phyloP scores from a whole-genome alignment of 805 yeast species.

The Wickerhamomyces silvicola region DNA sequence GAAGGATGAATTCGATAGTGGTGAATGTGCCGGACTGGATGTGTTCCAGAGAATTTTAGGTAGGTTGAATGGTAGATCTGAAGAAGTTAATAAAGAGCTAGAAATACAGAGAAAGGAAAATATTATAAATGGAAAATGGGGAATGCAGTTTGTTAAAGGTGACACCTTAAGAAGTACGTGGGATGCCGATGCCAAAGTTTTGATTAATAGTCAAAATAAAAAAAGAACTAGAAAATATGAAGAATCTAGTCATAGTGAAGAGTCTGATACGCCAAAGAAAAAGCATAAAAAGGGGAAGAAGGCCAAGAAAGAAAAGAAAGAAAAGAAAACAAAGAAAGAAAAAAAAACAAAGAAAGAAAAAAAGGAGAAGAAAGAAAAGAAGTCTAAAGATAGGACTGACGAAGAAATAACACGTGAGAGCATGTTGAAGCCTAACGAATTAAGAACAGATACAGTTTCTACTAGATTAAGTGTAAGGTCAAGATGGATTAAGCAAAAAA shows the following conservation, averaged over 20 bases:
- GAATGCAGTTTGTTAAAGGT: constrained; percentile 81
- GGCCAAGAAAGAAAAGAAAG: constrained; percentile 22
- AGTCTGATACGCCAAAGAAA: constrained; percentile 14
- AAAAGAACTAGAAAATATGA: constrained; percentile 26
- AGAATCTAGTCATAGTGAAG: constrained; percentile 21
- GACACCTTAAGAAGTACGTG: constrained; percentile 79
- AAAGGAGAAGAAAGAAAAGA: constrained; percentile 22
- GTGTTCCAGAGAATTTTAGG: constrained; percentile 90
- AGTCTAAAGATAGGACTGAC: constrained; percentile 23
- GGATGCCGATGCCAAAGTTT: constrained; percentile 50
- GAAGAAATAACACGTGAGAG: constrained; percentile 33
- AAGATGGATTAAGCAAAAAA: constrained; percentile 81
- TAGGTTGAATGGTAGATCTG: constrained; percentile 80
- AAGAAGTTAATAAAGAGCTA: constrained; percentile 53
- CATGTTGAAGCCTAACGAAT: constrained; percentile 33
- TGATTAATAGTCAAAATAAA: constrained; percentile 22
- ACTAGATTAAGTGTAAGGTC: constrained; percentile 74
- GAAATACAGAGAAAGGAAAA: constrained; percentile 63
- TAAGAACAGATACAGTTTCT: constrained; percentile 28
- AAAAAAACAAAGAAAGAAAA: constrained; percentile 22
- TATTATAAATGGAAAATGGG: constrained; percentile 81
- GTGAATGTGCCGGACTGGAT: constrained; percentile 86
- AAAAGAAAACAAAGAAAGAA: constrained; percentile 24
- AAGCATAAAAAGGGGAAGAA: constrained; percentile 22
- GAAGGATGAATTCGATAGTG: constrained; percentile 67